A percentile compares a stretch with the other conserved stretches of the same genome.
These are phyloP conservation scores for Starmerella stigmatis DNA, from an alignment of 805 yeast genomes.

Conservation along the genomic window DNA sequence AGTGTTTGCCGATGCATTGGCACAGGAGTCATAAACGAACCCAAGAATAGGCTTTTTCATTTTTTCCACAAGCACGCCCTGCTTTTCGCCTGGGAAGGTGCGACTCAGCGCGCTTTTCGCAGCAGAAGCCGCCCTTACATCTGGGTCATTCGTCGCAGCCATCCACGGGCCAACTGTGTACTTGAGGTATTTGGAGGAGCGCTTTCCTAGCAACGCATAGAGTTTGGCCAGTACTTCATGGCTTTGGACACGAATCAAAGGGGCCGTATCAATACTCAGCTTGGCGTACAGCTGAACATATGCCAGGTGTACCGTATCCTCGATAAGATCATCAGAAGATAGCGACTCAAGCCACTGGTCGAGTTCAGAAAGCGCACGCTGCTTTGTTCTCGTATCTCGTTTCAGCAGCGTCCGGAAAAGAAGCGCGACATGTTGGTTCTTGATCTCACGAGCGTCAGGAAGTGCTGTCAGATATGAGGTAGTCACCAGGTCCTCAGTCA, in stretches of 20 bases:
- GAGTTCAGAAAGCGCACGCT: conserved; percentile 59
- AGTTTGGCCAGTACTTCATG: conserved; percentile 56
- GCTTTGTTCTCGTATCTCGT: conserved; percentile 75
- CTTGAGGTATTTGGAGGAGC: conserved; percentile 53
- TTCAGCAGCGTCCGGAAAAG: conserved; percentile 69
- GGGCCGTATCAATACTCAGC: conserved; percentile 59
- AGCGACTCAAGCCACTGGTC: conserved; percentile 25
- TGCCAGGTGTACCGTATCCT: conserved; percentile 55
- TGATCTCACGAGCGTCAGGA: conserved; percentile 53
- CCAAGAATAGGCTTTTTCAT: conserved; percentile 49
- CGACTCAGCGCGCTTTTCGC: conserved; percentile 39
- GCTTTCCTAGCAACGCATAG: conserved; percentile 43
- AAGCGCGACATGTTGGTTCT: conserved; percentile 43
- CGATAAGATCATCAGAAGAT: conserved; percentile 30
- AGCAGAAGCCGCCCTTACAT: conserved; percentile 45
- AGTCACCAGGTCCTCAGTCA: conserved; percentile 40
- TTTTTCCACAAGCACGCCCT: conserved; percentile 48
- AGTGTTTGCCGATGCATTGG: conserved; percentile 49
- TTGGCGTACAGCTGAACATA: conserved; percentile 71
- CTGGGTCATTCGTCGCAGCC: conserved; percentile 61
- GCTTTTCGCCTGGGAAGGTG: conserved; percentile 49
- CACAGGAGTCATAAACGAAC: conserved; percentile 42
- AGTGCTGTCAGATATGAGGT: conserved; percentile 66
- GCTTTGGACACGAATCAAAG: conserved; percentile 47
- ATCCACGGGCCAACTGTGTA: conserved; percentile 67